These are phyloP conservation scores for Pisolithus sp. DNA, from an alignment of 768 basidiomycete species.

Conservation along the genomic window DNA sequence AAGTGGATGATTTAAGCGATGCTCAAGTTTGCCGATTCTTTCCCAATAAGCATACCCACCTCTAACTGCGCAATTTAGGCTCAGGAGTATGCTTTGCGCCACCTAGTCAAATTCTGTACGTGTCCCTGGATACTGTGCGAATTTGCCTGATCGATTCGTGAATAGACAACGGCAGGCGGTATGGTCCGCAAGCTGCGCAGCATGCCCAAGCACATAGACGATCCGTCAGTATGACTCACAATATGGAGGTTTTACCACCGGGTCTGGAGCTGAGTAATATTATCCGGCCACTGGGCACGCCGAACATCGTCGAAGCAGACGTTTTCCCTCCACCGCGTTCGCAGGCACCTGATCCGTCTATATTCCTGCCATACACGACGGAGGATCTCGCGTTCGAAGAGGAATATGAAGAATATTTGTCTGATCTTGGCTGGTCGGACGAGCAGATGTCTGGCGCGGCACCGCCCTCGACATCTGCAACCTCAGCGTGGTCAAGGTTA, in stretches of 20 bases:
- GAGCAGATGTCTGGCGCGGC: conserved; percentile 41
- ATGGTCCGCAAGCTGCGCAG: conserved; percentile 54
- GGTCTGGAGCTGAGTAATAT: conserved; percentile 71
- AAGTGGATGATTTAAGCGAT: conserved; percentile 88
- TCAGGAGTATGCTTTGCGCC: conserved; percentile 90
- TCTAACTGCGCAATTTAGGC: conserved; percentile 43
- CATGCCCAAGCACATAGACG: conserved; percentile 64
- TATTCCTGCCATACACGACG: conserved; percentile 85
- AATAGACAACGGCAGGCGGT: conserved; percentile 85
- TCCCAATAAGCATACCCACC: not conserved
- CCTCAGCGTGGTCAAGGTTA: conserved; percentile 77
- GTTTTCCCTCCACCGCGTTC: conserved; percentile 93
- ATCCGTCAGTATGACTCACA: conserved; percentile 78
- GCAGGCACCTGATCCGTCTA: conserved; percentile 74
- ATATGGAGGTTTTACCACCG: conserved; percentile 67
- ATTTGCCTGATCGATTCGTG: conserved; percentile 5
- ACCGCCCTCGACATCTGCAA: conserved; percentile 22
- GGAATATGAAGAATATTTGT: conserved; percentile 94
- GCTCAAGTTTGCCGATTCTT: conserved; percentile 56
- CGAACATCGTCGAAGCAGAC: conserved; percentile 76
- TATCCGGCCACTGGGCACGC: conserved; percentile 68
- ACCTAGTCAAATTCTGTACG: conserved; percentile 92
- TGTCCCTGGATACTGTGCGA: conserved; percentile 6
- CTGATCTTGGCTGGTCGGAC: conserved; percentile 75
- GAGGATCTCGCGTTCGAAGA: conserved; percentile 95